Evolutionary conservation across 192 early-diverging fungal species (phyloP), one percentile per base, ranked within the genome.

Genomic region (Entomortierella parvispora): DNA sequence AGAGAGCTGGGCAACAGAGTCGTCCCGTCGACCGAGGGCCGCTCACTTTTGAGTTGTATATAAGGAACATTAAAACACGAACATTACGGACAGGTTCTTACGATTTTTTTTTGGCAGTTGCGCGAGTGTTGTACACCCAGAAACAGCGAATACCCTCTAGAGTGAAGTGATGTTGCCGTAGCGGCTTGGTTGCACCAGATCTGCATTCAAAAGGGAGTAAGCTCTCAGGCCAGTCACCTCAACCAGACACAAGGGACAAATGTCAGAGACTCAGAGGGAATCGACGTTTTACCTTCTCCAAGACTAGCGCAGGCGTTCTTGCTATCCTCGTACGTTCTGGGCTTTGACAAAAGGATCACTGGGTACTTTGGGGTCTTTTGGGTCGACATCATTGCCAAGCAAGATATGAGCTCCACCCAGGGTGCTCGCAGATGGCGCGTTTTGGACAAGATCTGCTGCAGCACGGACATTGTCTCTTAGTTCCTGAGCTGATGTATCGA

Each of bases 361-460:
- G 72, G 50, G 22, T 54, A 32, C 26, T 75, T 62, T 23, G 64
- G 58, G 1, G 64, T 76, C 7, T 2, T 10, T n/a, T 3, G 54
- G 23, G 51, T 76, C 72, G n/a, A 76, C 44, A 34, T 76, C 72
- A 22, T 76, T 76, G 6, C 68, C 59, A 8, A 68, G 45, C 28
- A 76, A 48, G 12, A 76, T 52, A 58, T 76, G 72, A 1, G 51
- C 49, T 5, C 72, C 72, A 1, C 32, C 45, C 8, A 75, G 23
- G 9, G 37, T 44, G 2, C 50, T 65, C 12, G 71, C 71, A 20
- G 62, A 60, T 2, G 63, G 71, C 2, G 58, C 71, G n/a, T 55
- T 42, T 1, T 12, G 11, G 22, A 52, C 49, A 3, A 69, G 46
- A 29, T 9, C 58, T 54, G 60, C n/a, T n/a, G n/a, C n/a, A n/a